Evolutionary conservation across 2,329 filamentous ascomycete species (phyloP).

Genomic region (Aspergillus uvarum): DNA sequence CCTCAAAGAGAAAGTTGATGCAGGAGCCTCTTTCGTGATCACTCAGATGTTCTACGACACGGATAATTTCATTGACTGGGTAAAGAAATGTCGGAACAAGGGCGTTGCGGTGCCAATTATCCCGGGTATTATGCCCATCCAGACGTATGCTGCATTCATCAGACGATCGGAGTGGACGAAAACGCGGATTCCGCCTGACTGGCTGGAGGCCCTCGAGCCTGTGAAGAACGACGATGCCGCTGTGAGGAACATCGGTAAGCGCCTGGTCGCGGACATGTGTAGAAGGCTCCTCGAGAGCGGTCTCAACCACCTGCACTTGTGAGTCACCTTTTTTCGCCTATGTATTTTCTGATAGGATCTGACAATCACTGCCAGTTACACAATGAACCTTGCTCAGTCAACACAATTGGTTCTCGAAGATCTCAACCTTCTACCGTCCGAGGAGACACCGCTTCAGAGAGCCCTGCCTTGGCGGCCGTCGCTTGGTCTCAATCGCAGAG

Average conservation of each 20-base stretch:
- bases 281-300: slow-evolving; percentile 78
- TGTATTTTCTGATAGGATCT: not conserved
- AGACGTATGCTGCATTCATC: slow-evolving; percentile 90
- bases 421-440: slow-evolving; percentile 74
- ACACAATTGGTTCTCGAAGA: slow-evolving; percentile 94
- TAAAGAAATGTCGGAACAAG: slow-evolving; percentile 76
- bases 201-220: slow-evolving; percentile 79
- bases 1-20: slow-evolving; percentile 95
- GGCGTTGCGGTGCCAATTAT: slow-evolving; percentile 84
- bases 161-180: slow-evolving; percentile 89
- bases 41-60: slow-evolving; percentile 99
- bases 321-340: slow-evolving; percentile 29
- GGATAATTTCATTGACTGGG: slow-evolving; percentile 92
- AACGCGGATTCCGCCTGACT: slow-evolving; percentile 75
- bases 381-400: slow-evolving; percentile 96
- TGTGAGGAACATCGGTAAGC: slow-evolving; percentile 85
- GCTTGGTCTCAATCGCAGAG: slow-evolving; percentile 79
- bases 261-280: slow-evolving; percentile 85
- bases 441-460: slow-evolving; percentile 76
- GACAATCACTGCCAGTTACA: slow-evolving; percentile 60
- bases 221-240: slow-evolving; percentile 96
- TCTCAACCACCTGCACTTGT: slow-evolving; percentile 87
- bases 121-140: slow-evolving; percentile 89
- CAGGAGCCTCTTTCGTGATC: slow-evolving; percentile 88
- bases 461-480: slow-evolving; percentile 96